These are phyloP conservation scores for Setomelanomma holmii DNA, from an alignment of 2,329 filamentous ascomycete genomes.

Conservation along the genomic window DNA sequence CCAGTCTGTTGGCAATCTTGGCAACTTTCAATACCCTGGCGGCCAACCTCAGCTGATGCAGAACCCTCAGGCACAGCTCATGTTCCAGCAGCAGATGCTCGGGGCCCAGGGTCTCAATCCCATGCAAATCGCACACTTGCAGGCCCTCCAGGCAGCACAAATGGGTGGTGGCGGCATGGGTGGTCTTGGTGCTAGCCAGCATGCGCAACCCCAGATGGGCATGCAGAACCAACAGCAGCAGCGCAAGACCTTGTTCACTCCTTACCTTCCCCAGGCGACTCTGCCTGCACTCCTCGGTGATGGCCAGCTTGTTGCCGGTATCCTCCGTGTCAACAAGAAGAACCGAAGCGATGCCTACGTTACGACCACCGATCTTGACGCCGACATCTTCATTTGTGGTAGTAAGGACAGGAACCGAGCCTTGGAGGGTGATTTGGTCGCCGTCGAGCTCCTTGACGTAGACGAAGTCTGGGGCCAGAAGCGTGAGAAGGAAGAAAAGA, in stretches of 20 bases:
- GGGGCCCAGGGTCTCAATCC: conserved; percentile 82
- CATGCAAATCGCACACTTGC: conserved; percentile 86
- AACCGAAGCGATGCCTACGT: conserved; percentile 99
- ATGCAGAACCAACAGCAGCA: conserved; percentile 81
- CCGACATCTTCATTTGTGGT: conserved; percentile 99
- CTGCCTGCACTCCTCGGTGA: conserved; percentile 88
- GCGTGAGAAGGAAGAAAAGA: conserved; percentile 99
- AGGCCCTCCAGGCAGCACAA: conserved; percentile 89
- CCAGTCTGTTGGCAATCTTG: conserved; percentile 81
- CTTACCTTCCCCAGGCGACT: conserved; percentile 93
- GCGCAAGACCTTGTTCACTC: conserved; percentile 97
- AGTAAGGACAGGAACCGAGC: conserved; percentile 99
- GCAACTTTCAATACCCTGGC: conserved; percentile 83
- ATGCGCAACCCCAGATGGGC: conserved; percentile 69
- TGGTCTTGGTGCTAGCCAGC: conserved; percentile 72
- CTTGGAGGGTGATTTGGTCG: conserved; percentile 93
- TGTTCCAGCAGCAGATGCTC: conserved; percentile 84
- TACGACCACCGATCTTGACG: conserved; percentile 91
- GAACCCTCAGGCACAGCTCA: conserved; percentile 81
- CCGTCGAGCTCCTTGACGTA: conserved; percentile 93
- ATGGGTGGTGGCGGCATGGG: conserved; percentile 75
- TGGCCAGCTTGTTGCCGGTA: conserved; percentile 93
- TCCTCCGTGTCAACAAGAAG: conserved; percentile 99
- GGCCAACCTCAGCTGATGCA: conserved; percentile 86
- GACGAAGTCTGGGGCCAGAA: conserved; percentile 99